These are phyloP conservation scores for Populus hybrid DNA, from an alignment of 441 rosid genomes.

Conservation along the genomic window DNA sequence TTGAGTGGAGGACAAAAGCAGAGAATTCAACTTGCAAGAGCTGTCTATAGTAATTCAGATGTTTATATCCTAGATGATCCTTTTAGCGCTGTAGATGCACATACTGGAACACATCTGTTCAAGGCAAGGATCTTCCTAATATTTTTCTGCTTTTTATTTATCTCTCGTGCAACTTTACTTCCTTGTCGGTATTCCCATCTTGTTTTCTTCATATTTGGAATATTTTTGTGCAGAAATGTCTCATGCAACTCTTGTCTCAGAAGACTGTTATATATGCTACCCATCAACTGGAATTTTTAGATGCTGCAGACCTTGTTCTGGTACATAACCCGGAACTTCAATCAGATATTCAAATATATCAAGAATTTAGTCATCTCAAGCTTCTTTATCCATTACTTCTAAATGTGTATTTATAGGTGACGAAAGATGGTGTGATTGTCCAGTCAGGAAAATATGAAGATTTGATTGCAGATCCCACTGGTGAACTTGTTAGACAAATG, in stretches of 20 bases:
- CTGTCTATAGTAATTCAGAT: conserved; percentile 60
- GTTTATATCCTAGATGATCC: conserved; percentile 72
- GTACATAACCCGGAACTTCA: conserved; percentile 26
- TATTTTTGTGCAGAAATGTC: conserved; percentile 50
- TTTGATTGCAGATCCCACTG: conserved; percentile 9
- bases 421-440: conserved; percentile 47
- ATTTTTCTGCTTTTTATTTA: neutral
- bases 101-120: conserved; percentile 64
- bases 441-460: conserved; percentile 52
- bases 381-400: neutral
- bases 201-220: neutral
- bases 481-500: neutral
- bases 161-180: neutral
- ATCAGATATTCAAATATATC: neutral
- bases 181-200: neutral
- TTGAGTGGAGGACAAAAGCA: conserved; percentile 1
- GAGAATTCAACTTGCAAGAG: conserved; percentile 67
- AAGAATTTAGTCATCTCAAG: neutral
- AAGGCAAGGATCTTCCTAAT: conserved; percentile 32
- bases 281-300: conserved; percentile 71
- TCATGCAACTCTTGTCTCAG: conserved; percentile 50
- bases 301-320: conserved; percentile 66
- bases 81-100: conserved; percentile 76
- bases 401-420: conserved; percentile 30
- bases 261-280: too few relatives aligned